Percentiles rank a stretch among this genome's conserved stretches.
phyloP scores from a whole-genome alignment of 129 eudicot species.

The Heracleum sosnowskyi region DNA sequence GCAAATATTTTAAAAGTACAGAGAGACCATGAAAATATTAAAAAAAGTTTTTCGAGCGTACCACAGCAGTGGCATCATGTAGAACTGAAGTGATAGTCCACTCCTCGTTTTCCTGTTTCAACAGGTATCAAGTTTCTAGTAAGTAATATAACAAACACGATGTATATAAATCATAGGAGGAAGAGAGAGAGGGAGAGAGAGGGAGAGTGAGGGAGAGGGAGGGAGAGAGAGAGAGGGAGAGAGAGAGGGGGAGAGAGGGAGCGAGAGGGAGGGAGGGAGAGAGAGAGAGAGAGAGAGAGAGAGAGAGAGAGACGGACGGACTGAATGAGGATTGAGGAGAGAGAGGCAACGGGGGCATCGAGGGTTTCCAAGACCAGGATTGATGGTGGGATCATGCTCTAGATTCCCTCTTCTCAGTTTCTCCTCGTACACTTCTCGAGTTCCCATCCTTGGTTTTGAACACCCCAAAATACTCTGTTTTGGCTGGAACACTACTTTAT shows the following conservation, averaged over 20 bases:
- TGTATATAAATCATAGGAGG: not conserved
- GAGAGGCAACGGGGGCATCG: constrained; percentile 80
- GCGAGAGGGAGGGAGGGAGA: not conserved
- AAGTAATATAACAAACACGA: constrained; percentile 21
- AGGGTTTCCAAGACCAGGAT: constrained; percentile 85
- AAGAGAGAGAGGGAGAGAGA: not conserved
- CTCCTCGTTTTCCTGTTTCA: constrained; percentile 47
- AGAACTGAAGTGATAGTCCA: constrained; percentile 61
- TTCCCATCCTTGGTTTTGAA: constrained; percentile 42
- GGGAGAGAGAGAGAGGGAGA: no score
- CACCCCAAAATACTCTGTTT: not conserved
- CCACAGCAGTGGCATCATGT: constrained; percentile 73
- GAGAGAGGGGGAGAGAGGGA: not conserved
- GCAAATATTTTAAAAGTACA: not conserved
- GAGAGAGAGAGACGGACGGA: constrained; percentile 6
- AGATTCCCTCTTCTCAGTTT: constrained; percentile 66
- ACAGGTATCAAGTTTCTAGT: constrained; percentile 1
- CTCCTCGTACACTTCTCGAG: constrained; percentile 81
- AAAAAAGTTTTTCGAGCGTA: constrained; percentile 10
- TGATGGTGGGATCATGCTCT: constrained; percentile 83
- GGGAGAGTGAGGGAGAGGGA: not conserved
- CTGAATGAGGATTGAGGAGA: constrained; percentile 35
- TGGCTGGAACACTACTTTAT: no score
- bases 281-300: not conserved
- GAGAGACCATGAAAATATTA: not conserved